These are phyloP conservation scores for Psidium friedrichsthalianum DNA, from an alignment of 345 rosid genomes.

Conservation along the genomic window DNA sequence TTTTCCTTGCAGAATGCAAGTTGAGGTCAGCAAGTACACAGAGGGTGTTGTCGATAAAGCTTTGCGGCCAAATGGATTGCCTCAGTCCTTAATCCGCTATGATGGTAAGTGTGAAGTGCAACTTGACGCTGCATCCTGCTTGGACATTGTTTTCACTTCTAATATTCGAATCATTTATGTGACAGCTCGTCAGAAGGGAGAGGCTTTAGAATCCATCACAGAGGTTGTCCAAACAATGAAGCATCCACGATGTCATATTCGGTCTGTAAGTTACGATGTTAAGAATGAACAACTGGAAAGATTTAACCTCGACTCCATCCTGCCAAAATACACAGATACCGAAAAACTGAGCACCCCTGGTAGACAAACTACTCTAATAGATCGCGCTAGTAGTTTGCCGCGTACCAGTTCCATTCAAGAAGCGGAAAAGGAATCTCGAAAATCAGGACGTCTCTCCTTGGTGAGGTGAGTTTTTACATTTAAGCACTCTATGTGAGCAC, in stretches of 20 bases:
- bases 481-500: not conserved
- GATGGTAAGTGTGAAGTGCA: conserved; percentile 68
- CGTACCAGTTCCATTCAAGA: conserved; percentile 10
- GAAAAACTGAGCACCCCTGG: conserved; percentile 21
- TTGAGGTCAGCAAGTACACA: conserved; percentile 90
- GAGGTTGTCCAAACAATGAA: conserved; percentile 84
- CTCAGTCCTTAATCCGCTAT: conserved; percentile 75
- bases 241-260: conserved; percentile 41
- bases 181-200: conserved; percentile 77
- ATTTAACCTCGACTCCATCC: conserved; percentile 25
- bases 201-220: conserved; percentile 69
- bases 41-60: conserved; percentile 72
- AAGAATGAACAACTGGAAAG: conserved; percentile 16
- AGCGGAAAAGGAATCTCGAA: conserved; percentile 30
- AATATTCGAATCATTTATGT: not conserved
- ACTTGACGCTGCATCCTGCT: not conserved
- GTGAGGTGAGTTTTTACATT: conserved; percentile 35
- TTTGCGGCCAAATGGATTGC: conserved; percentile 83
- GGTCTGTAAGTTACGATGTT: conserved; percentile 19
- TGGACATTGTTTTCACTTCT: not conserved
- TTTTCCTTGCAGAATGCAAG: conserved; percentile 83
- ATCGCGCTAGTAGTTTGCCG: not conserved
- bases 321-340: conserved; percentile 20
- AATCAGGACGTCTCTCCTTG: conserved; percentile 48
- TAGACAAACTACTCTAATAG: conserved; percentile 22